Evolutionary conservation across 1,139 yeast genomes (phyloP), one percentile per base, ranked within the genome.

Genomic region (Kurtzmaniella quercitrusa): DNA sequence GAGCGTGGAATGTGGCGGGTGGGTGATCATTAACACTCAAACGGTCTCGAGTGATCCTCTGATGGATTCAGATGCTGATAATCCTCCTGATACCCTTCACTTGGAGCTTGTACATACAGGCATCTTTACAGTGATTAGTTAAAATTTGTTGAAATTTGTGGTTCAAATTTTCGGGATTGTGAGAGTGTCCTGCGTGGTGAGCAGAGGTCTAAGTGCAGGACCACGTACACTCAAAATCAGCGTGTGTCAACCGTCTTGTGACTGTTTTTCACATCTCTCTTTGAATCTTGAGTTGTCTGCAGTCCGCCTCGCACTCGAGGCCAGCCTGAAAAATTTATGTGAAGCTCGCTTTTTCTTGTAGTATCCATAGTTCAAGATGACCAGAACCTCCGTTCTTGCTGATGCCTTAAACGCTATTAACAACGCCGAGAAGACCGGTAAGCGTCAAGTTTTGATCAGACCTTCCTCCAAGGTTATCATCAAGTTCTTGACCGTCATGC

Each of bases 391-490:
- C 61, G 98, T 88, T 70, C 86, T 93, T 75, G 97, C 98, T 66
- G 98, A 93, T 79, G 98, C 98, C 70, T 86, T 93, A 70, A 91
- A 93, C 73, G 83, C 96, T 63, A 93, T 93, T 73, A 89, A 91
- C 91, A 93, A 93, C 73, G 98, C 98, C 73, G 98, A 93, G 80
- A 93, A 91, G 78, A 84, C 97, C 70, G 98, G 98, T 75, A 93
- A 93, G 81, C 88, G 98, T 79, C 98, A 93, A 81, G 98, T 93
- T 60, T 77, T 93, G 71, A 82, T 93, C 73, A 89, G 98, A 84
- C 98, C 98, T 58, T 91, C 98, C 46, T 93, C 98, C 67, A 93
- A 93, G 82, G 98, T 93, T 61, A 90, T 93, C 74, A 79, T 93
- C 81, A 93, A 90, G 78, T 93, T 91, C 75, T 81, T 93, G 74